Evolutionary conservation across 805 yeast genomes (phyloP), one percentile per base, ranked within the genome.

Genomic region (Kodamaea leandrae): DNA sequence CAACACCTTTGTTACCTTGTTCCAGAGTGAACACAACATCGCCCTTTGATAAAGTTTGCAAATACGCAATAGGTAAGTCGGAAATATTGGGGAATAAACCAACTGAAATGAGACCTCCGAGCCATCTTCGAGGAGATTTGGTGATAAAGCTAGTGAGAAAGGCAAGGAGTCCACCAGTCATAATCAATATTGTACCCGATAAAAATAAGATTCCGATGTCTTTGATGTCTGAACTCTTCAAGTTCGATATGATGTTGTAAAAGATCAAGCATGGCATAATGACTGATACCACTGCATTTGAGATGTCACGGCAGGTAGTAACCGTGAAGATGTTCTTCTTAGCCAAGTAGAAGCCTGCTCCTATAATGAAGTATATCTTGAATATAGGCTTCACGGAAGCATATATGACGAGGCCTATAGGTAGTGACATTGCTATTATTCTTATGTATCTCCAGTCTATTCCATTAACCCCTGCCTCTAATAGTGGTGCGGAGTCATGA

Each of bases 371-470:
- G 53, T 86, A 84, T 49, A 87, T 84, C 61, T 88, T 88, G 62
- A 86, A 72, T 43, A 87, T 82, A n/a, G 96, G 96, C 66, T 86
- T 87, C 42, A 83, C 82, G 0, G 95, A 78, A 17, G 86, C 74
- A 63, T 83, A 87, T 4, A 88, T 82, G 26, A 86, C 78, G 28
- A 72, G 71, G 13, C 93, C 91, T 17, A 40, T 33, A 21, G 43
- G 24, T 4, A 29, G 36, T 5, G 36, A 30, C 41, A 38, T 38
- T 3, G 19, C 20, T 18, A n/a, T 10, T 12, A 21, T 21, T n/a
- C n/a, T n/a, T n/a, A n/a, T n/a, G n/a, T n/a, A n/a, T n/a, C n/a
- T n/a, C n/a, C n/a, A n/a, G n/a, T n/a, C n/a, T n/a, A n/a, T n/a
- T n/a, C n/a, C n/a, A n/a, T n/a, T n/a, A n/a, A n/a, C n/a, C n/a